Evolutionary conservation across 495 filamentous ascomycete species (phyloP).

Genomic region (Tuber indicum): DNA sequence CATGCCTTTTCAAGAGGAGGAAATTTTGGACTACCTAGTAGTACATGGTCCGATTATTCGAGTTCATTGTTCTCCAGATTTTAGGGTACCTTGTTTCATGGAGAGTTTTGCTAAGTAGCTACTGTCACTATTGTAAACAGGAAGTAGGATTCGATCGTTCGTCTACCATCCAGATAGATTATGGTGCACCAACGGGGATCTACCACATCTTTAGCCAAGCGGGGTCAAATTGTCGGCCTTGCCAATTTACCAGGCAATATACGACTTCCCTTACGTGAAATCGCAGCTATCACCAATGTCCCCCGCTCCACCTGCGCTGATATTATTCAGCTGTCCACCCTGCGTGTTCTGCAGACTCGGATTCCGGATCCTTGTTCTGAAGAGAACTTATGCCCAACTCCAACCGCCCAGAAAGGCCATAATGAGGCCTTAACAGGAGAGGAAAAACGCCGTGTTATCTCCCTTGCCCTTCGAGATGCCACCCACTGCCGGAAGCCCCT

Average conservation of each 20-base stretch:
- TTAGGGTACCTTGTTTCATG: no score
- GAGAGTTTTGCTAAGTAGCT: no score
- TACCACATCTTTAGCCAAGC: background rate
- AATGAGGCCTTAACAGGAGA: background rate
- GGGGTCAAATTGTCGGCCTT: background rate
- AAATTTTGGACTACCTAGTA: no score
- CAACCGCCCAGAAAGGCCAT: background rate
- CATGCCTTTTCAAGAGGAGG: no score
- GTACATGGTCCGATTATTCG: no score
- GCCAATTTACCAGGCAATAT: background rate
- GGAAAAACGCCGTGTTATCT: background rate
- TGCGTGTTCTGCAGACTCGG: background rate
- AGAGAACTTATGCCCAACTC: background rate
- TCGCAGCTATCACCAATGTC: background rate
- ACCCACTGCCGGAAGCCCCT: constrained; percentile 7
- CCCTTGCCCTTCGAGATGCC: background rate
- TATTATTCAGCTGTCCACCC: background rate
- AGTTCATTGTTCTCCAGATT: no score
- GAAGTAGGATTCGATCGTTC: no score
- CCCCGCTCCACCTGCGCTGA: background rate
- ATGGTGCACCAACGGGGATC: no score
- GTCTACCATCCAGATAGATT: no score
- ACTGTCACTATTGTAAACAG: no score
- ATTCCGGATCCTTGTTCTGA: background rate
- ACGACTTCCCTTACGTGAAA: no score